Evolutionary conservation across 164 flowering plant genomes (phyloP).

Genomic region (Litsea cubeba): DNA sequence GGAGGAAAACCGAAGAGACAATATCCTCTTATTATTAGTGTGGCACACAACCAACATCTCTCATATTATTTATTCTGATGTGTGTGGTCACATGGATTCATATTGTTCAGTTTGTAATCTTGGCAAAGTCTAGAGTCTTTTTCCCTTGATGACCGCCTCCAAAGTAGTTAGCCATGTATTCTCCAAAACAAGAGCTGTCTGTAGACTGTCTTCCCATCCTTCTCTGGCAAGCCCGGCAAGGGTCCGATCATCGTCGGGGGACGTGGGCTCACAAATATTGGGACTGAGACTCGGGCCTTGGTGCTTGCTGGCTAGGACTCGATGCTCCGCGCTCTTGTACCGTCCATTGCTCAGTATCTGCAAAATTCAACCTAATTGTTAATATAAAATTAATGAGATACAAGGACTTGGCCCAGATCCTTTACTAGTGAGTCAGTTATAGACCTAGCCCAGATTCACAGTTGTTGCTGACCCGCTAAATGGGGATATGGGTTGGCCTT

Average conservation of each 20-base stretch:
- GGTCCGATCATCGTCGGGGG: slow-evolving; percentile 18
- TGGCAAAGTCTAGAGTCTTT: slow-evolving; percentile 12
- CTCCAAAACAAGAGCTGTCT: slow-evolving; percentile 14
- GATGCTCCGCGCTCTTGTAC: slow-evolving; percentile 19
- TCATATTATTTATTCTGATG: too few relatives aligned
- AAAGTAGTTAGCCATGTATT: slow-evolving; percentile 21
- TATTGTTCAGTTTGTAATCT: neutral
- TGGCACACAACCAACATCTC: too few relatives aligned
- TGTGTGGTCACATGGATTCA: neutral
- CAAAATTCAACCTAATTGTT: neutral
- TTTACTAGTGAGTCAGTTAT: too few relatives aligned
- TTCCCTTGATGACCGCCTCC: slow-evolving; percentile 13
- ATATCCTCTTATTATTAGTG: too few relatives aligned
- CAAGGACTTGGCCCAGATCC: neutral
- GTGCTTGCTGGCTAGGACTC: slow-evolving; percentile 14
- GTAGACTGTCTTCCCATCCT: slow-evolving; percentile 16
- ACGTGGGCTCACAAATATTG: slow-evolving; percentile 17
- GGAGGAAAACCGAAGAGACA: too few relatives aligned
- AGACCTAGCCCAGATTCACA: too few relatives aligned
- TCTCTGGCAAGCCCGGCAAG: slow-evolving; percentile 14
- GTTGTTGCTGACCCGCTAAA: too few relatives aligned
- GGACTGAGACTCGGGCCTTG: slow-evolving; percentile 13
- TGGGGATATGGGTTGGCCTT: too few relatives aligned
- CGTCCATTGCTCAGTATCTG: slow-evolving; percentile 23
- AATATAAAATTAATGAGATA: neutral